Evolutionary conservation across 306 rosid genomes (phyloP), one percentile per base, ranked within the genome.

Genomic region (Carpinus fangiana): DNA sequence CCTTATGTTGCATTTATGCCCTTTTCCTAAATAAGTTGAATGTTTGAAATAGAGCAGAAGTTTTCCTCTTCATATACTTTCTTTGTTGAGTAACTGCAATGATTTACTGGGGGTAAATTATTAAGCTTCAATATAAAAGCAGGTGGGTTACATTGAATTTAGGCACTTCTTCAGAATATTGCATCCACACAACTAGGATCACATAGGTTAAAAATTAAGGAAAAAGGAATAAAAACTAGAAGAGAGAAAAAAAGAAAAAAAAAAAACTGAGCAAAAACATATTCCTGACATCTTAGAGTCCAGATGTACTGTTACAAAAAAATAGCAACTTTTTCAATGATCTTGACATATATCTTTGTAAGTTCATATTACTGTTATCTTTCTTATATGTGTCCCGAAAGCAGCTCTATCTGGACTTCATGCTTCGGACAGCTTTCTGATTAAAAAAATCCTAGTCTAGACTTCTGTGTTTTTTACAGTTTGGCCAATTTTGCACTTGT

Each of bases 171-270:
- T 74, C 78, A 68, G 71, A 64, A 79, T 70, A 65, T 75, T 79
- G 78, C 81, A 75, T 56, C 85, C 74, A 74, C 47, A 78, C 83
- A 83, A 6, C 45, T 41, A 75, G 88, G 72, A 85, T 71, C 17
- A 0, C 34, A 57, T n/a, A 20, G 26, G 26, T 57, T 21, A 9
- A 41, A 41, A 41, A 41, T 6, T 41, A 21, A 26, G 5, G 3
- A 57, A 57, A 21, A 17, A 57, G 8, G 9, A 57, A 21, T 13
- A 12, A 11, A 21, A 23, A 21, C 34, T 31, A 31, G 34, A 23
- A 23, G 1, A 23, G 1, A 23, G 0, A 31, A 31, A 12, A 11
- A 21, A 23, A 21, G 3, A 57, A 14, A 12, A 50, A 50, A 50
- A 57, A 3, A 14, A 21, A 57, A 21, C 16, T n/a, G 12, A 57